Base-by-base conservation (phyloP, 139 green algal genomes). In the Ulvella scutata region DNA sequence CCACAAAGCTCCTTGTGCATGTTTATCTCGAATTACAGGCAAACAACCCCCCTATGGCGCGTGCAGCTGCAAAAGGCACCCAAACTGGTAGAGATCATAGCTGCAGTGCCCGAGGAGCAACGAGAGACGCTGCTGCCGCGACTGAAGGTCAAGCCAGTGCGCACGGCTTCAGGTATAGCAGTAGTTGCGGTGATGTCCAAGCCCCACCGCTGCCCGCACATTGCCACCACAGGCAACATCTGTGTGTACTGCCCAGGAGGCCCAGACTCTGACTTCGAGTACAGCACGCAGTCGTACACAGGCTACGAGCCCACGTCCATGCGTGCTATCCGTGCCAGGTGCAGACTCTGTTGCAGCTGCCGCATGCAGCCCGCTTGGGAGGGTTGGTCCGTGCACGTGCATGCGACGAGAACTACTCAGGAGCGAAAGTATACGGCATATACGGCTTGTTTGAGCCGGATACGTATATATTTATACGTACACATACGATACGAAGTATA, bases 121-220 rank as follows among this genome's bases (percentile, higher is more conserved):
- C 80, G 84, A 2, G 82, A 82, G 2, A 75, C 72, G 36, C 88
- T 99, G 75, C 78, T 98, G 74, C 94, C 94, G 2, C 88, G 84
- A 62, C 74, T 92, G 59, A 74, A 83, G 6, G 91, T 90, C 43
- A 96, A 96, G 82, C 89, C 89, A 13, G 87, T 98, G 60, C 87
- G 93, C 35, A 98, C 93, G 6, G 93, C 93, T 2, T 94, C 86
- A n/a, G 94, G 94, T 39, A 97, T 99, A 61, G 94, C 94, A 2
- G 94, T 99, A 29, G 94, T 99, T 3, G 94, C 94, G 0, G 94
- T 98, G 13, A 99, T 99, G 94, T 96, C 87, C 81, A 99, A 99
- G 82, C 94, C 94, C 2, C 94, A 99, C 81, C 81, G 94, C 43
- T 99, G 94, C 83, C 94, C 94, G 1, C 94, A 99, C 87, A 98